These are phyloP conservation scores for Acacia confusa DNA, from an alignment of 306 rosid species.

Conservation along the genomic window DNA sequence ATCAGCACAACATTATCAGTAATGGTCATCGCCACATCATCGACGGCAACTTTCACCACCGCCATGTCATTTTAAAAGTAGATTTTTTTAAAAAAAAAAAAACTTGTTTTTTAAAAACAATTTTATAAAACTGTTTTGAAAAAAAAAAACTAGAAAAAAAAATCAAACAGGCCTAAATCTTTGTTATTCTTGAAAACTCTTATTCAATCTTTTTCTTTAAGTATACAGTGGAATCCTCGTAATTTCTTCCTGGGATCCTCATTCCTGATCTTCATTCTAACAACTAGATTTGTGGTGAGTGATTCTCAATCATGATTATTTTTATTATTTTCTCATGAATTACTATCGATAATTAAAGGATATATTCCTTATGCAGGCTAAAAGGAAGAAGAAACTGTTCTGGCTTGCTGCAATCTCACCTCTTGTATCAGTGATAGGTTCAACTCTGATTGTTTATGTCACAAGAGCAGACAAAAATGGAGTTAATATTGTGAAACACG, in stretches of 20 bases:
- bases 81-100: no score
- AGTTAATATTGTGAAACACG: slow-evolving; percentile 71
- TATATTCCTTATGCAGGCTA: slow-evolving; percentile 42
- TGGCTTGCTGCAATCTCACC: slow-evolving; percentile 87
- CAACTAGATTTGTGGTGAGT: slow-evolving; percentile 64
- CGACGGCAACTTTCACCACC: no score
- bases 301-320: not conserved
- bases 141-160: no score
- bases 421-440: slow-evolving; percentile 58
- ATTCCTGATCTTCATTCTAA: slow-evolving; percentile 67
- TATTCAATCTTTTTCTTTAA: not conserved
- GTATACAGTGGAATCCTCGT: slow-evolving; percentile 71
- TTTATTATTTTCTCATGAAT: not conserved
- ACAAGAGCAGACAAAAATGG: slow-evolving; percentile 68
- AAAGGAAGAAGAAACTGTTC: slow-evolving; percentile 62
- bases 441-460: slow-evolving; percentile 66
- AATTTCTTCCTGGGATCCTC: slow-evolving; percentile 66
- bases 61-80: no score
- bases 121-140: no score
- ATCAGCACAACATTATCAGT: fast-evolving
- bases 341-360: not conserved
- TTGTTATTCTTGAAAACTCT: not conserved
- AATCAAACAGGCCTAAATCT: not conserved
- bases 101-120: no score
- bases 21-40: no score